These are phyloP conservation scores for Glomus cerebriforme DNA, from an alignment of 192 early-diverging fungal species.

Conservation along the genomic window DNA sequence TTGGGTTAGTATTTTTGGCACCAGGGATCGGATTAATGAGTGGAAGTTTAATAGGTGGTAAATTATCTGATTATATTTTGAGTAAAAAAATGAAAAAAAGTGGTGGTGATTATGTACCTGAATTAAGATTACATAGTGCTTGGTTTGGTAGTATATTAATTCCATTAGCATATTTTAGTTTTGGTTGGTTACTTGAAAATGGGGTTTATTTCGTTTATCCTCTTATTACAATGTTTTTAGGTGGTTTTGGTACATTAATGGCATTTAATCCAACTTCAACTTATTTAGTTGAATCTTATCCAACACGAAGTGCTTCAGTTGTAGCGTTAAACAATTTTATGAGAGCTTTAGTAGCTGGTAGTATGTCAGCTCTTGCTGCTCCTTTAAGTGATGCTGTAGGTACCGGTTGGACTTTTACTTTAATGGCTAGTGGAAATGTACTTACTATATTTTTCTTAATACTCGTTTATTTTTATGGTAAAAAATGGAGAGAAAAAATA, in stretches of 20 bases:
- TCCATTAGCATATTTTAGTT: slow-evolving; percentile 35
- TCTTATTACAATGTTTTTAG: slow-evolving; percentile 34
- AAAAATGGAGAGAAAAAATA: slow-evolving; percentile 15
- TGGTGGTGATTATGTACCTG: neutral
- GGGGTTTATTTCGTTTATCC: slow-evolving; percentile 21
- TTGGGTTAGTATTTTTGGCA: slow-evolving; percentile 34
- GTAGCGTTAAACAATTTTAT: neutral
- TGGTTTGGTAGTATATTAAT: slow-evolving; percentile 40
- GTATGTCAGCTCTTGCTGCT: neutral
- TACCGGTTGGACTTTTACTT: neutral
- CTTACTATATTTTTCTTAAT: neutral
- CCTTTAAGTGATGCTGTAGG: neutral
- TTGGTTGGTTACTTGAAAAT: slow-evolving; percentile 40
- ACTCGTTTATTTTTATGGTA: neutral
- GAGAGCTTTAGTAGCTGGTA: neutral
- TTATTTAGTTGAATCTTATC: slow-evolving; percentile 5
- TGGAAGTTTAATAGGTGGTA: slow-evolving; percentile 45
- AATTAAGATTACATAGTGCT: slow-evolving; percentile 32
- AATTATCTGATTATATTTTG: slow-evolving; percentile 43
- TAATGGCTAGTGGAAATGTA: neutral
- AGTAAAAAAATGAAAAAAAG: neutral
- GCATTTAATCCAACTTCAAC: neutral
- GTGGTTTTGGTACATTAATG: neutral
- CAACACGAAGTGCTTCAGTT: slow-evolving; percentile 6
- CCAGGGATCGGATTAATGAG: slow-evolving; percentile 42